phyloP scores from a whole-genome alignment of 768 basidiomycete genomes.

The Mycena crocata region DNA sequence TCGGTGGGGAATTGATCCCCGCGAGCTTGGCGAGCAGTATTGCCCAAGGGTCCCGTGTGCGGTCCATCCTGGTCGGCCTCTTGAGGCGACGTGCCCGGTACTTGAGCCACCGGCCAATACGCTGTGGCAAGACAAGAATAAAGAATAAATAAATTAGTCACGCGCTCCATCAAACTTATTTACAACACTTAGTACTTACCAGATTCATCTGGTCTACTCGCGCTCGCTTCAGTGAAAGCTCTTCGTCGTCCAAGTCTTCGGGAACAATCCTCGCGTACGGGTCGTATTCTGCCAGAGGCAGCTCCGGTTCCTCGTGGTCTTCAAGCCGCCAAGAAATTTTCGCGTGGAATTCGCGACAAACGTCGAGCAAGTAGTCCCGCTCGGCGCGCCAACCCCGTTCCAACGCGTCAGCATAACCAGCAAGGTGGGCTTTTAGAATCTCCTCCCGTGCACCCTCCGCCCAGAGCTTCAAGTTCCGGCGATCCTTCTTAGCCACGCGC shows the following conservation, averaged over 20 bases:
- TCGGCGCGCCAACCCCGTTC: constrained; percentile 1
- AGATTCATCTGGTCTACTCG: not conserved
- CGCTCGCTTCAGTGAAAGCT: not conserved
- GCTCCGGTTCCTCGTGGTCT: constrained; percentile 11
- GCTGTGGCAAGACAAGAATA: too few species aligned
- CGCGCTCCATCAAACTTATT: too few species aligned
- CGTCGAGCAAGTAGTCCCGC: not conserved
- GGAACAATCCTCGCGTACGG: not conserved
- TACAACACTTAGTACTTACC: too few species aligned
- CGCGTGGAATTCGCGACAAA: constrained; percentile 15
- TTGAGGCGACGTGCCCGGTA: too few species aligned
- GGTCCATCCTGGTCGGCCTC: too few species aligned
- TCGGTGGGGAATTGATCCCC: too few species aligned
- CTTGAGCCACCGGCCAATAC: too few species aligned
- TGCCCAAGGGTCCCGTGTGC: not conserved
- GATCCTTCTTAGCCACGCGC: not conserved
- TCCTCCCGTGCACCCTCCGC: constrained; percentile 5
- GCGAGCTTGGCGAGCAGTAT: not conserved
- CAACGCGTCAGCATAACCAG: not conserved
- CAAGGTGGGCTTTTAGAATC: constrained; percentile 7
- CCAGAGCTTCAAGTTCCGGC: constrained; percentile 9
- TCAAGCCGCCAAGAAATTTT: not conserved
- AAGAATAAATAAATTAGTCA: too few species aligned
- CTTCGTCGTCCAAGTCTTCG: not conserved
- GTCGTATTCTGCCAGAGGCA: not conserved